These are phyloP conservation scores for Clarireedia hainanense DNA, from an alignment of 2,329 filamentous ascomycete species.

Conservation along the genomic window DNA sequence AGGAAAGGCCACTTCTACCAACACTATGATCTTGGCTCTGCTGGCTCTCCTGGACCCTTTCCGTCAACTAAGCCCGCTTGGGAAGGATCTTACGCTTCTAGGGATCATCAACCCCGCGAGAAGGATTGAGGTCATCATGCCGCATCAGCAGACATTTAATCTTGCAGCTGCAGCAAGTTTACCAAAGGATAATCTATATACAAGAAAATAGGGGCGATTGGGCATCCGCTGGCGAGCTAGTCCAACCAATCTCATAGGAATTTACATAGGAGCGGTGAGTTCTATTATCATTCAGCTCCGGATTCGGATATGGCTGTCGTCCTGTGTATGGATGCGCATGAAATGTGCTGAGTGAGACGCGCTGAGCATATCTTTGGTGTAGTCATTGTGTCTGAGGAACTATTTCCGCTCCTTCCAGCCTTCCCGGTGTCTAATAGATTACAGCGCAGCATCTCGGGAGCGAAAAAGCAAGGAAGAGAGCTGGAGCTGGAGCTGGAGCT, in stretches of 20 bases:
- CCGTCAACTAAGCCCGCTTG: neutral
- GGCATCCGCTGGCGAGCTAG: neutral
- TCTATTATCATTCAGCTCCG: constrained; percentile 2
- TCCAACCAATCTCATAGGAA: neutral
- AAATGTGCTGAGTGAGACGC: constrained; percentile 6
- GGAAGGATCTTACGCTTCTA: neutral
- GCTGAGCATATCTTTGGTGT: neutral
- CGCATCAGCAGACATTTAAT: constrained; percentile 8
- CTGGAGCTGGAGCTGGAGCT: no score
- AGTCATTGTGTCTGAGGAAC: neutral
- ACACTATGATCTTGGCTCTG: neutral
- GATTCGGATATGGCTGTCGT: neutral
- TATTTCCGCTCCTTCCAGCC: neutral
- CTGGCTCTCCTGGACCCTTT: neutral
- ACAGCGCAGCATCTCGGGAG: no score
- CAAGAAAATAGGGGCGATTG: neutral
- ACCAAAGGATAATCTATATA: neutral
- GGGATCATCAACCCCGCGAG: constrained; percentile 3
- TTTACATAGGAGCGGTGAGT: neutral
- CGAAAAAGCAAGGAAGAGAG: neutral
- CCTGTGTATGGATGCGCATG: neutral
- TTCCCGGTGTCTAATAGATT: neutral
- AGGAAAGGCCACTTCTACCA: neutral
- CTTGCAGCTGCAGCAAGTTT: constrained; percentile 1
- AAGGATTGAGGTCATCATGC: constrained; percentile 5